Evolutionary conservation across 495 filamentous ascomycete genomes (phyloP).

Genomic region (Tuber melanosporum): DNA sequence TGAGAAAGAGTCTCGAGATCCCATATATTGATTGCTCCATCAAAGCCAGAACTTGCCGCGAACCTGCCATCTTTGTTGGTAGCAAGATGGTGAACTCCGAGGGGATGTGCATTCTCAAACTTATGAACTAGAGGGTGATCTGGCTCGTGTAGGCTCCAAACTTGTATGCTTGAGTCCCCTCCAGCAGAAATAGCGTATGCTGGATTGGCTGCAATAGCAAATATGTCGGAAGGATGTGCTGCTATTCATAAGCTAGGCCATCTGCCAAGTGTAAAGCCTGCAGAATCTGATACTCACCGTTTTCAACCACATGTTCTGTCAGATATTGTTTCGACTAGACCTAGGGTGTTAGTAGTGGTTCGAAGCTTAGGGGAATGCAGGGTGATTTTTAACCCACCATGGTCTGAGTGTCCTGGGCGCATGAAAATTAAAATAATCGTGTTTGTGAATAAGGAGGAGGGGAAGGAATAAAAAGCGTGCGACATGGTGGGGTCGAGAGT

Average conservation of each 20-base stretch:
- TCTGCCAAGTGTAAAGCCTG: neutral
- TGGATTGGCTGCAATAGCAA: conserved; percentile 74
- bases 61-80: conserved; percentile 61
- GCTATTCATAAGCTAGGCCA: conserved; percentile 5
- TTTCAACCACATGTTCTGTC: conserved; percentile 78
- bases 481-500: neutral
- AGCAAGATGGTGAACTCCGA: conserved; percentile 82
- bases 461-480: neutral
- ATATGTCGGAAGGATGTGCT: conserved; percentile 87
- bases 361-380: neutral
- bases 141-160: conserved; percentile 63
- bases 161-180: conserved; percentile 68
- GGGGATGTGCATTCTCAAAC: conserved; percentile 65
- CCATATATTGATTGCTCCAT: conserved; percentile 80
- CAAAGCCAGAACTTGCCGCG: conserved; percentile 79
- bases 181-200: conserved; percentile 71
- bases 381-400: neutral
- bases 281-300: conserved; percentile 52
- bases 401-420: neutral
- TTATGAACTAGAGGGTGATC: conserved; percentile 71
- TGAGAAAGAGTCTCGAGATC: conserved; percentile 46
- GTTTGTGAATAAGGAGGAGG: neutral
- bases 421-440: neutral
- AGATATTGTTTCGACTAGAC: conserved; percentile 94
- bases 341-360: conserved; percentile 6